Percentiles rank a stretch among this genome's conserved stretches.
phyloP scores from a whole-genome alignment of 495 filamentous ascomycete genomes.

The Apiosordaria backusii region DNA sequence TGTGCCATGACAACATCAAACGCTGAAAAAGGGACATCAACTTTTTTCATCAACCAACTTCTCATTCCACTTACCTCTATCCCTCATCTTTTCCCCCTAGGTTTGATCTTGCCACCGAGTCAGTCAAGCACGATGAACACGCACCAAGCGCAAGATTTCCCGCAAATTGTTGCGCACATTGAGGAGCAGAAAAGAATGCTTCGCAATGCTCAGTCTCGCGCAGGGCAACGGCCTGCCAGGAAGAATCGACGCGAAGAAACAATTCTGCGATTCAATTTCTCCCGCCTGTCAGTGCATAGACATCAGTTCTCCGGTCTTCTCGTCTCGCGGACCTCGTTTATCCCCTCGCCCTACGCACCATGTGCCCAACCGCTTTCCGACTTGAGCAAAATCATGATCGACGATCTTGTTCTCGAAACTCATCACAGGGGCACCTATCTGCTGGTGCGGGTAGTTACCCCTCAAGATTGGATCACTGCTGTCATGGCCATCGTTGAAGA shows the following conservation, averaged over 20 bases:
- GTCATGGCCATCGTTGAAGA: conserved; percentile 49
- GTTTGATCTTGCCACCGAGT: neutral
- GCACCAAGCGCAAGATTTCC: neutral
- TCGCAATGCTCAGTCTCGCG: neutral
- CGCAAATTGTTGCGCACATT: neutral
- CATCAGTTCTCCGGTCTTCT: neutral
- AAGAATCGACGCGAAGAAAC: neutral
- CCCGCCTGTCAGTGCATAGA: neutral
- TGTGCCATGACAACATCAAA: neutral
- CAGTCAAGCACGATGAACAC: neutral
- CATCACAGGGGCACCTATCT: conserved; percentile 46
- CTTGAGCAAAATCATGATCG: conserved; percentile 10
- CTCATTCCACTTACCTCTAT: neutral
- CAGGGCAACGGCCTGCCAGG: neutral
- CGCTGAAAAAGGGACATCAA: neutral
- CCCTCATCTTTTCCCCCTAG: neutral
- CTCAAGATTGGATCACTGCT: conserved; percentile 32
- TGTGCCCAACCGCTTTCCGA: neutral
- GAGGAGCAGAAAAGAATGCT: neutral
- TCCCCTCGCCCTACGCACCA: neutral
- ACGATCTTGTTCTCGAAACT: conserved; percentile 37
- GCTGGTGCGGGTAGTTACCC: conserved; percentile 39
- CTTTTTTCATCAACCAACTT: neutral
- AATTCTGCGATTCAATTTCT: neutral
- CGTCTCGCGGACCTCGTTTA: neutral